These are phyloP conservation scores for Geotrichum phurueaensis DNA, from an alignment of 1,139 yeast species.

Conservation along the genomic window DNA sequence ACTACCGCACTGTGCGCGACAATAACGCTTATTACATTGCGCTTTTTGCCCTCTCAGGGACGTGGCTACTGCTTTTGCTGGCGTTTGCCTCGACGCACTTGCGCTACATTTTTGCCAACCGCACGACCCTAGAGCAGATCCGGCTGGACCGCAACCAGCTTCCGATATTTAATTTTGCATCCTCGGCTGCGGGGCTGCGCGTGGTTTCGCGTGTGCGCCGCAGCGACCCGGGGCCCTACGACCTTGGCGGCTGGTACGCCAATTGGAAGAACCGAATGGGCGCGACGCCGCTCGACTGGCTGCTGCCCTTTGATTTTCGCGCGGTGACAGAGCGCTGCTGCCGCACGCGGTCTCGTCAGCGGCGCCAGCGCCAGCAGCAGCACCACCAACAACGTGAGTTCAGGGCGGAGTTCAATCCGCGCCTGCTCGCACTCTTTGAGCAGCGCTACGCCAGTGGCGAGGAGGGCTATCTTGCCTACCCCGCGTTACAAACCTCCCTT, in stretches of 20 bases:
- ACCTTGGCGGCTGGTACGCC: conserved; percentile 24
- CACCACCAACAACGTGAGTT: neutral
- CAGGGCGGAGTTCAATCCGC: neutral
- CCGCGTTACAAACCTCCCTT: conserved; percentile 1
- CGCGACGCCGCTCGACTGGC: conserved; percentile 7
- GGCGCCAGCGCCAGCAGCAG: neutral
- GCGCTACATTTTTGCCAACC: conserved; percentile 26
- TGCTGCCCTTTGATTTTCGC: conserved; percentile 4
- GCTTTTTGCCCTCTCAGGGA: conserved; percentile 28
- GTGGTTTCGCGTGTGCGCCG: conserved; percentile 1
- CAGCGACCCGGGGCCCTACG: conserved; percentile 29
- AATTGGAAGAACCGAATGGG: conserved; percentile 14
- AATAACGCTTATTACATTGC: conserved; percentile 28
- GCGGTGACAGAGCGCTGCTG: neutral
- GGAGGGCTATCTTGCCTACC: conserved; percentile 12
- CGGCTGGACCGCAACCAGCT: conserved; percentile 21
- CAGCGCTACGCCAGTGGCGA: conserved; percentile 2
- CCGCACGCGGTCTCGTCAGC: neutral
- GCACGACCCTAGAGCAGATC: conserved; percentile 36
- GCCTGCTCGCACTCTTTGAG: neutral
- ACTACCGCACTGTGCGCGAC: neutral
- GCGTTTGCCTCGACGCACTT: conserved; percentile 31
- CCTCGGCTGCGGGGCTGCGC: conserved; percentile 1
- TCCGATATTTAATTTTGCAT: conserved; percentile 29
- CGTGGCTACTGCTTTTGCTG: conserved; percentile 24